These are phyloP conservation scores for Magnolia kwangsiensis DNA, from an alignment of 164 flowering plant genomes.

Conservation along the genomic window DNA sequence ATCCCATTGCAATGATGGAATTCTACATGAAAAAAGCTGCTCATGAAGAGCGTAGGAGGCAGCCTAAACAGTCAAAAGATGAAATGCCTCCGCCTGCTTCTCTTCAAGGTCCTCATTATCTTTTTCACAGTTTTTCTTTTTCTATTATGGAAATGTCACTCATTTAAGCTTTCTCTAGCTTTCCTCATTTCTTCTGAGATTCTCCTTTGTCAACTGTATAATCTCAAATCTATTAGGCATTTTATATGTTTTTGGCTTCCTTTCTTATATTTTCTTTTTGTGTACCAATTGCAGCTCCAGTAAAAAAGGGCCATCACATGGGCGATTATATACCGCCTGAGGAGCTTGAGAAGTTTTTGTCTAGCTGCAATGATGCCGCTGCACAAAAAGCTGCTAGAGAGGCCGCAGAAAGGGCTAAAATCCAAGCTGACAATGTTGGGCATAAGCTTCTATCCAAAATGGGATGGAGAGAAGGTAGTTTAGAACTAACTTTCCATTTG, in stretches of 20 bases:
- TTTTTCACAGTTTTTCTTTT: background rate
- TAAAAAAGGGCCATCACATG: conserved; percentile 93
- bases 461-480: conserved; percentile 99
- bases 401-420: conserved; percentile 74
- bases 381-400: conserved; percentile 69
- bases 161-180: background rate
- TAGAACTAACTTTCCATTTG: too few relatives aligned
- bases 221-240: background rate
- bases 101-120: conserved; percentile 58
- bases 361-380: conserved; percentile 71
- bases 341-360: conserved; percentile 86
- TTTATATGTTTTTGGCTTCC: background rate
- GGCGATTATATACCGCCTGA: conserved; percentile 92
- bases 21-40: conserved; percentile 95
- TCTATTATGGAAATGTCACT: background rate
- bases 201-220: background rate
- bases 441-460: conserved; percentile 91
- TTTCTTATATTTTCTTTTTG: background rate
- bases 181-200: background rate
- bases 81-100: conserved; percentile 99
- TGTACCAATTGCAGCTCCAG: conserved; percentile 24
- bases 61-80: conserved; percentile 77
- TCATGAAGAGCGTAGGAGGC: conserved; percentile 75
- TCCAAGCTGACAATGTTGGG: conserved; percentile 77
- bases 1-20: conserved; percentile 97